Evolutionary conservation across 1,139 yeast genomes (phyloP), one percentile per base, ranked within the genome.

Genomic region (Hyphopichia pseudoburtonii): DNA sequence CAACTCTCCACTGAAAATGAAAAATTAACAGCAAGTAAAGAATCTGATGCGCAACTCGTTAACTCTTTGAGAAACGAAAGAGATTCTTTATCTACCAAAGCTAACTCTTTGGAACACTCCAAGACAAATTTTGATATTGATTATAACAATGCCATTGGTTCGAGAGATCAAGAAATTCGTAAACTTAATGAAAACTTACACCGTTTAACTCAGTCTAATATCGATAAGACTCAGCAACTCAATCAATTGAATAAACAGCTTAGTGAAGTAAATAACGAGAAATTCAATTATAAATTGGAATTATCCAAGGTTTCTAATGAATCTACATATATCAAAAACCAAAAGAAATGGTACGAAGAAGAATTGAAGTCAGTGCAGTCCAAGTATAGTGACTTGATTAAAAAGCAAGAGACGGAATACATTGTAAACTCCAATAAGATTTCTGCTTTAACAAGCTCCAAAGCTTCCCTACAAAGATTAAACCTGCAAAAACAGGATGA

Each of bases 111-210:
- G 17, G 54, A 57, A 29, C 39, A 39, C 9, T 37, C 36, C 9
- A 35, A 39, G 28, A 34, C 25, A 3, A 33, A 34, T 12, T 11
- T 18, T 23, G 33, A 34, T 17, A 5, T 34, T 12, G 16, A 39
- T 17, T 32, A 38, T 24, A 36, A 39, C 32, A 34, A 11, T 17
- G 19, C 36, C 5, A 25, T 34, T 24, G 11, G 22, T 24, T 34
- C 36, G 9, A 46, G 70, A 62, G 60, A 64, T 26, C 50, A 60
- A 19, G 85, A 80, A 44, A 56, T 74, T 28, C 63, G 67, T 27
- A 66, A 64, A n/a, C 59, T 78, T 31, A 74, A 73, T 37, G 65
- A 63, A n/a, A 80, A 81, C 34, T 58, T 80, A n/a, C 75, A 73
- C 31, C 58, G 62, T 17, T 56, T 82, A 24, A 71, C 79, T 21